A percentile compares a stretch with the other conserved stretches of the same genome.
Conservation (phyloP, 2,329 filamentous ascomycete genomes). For the Coniochaeta hoffmannii region DNA sequence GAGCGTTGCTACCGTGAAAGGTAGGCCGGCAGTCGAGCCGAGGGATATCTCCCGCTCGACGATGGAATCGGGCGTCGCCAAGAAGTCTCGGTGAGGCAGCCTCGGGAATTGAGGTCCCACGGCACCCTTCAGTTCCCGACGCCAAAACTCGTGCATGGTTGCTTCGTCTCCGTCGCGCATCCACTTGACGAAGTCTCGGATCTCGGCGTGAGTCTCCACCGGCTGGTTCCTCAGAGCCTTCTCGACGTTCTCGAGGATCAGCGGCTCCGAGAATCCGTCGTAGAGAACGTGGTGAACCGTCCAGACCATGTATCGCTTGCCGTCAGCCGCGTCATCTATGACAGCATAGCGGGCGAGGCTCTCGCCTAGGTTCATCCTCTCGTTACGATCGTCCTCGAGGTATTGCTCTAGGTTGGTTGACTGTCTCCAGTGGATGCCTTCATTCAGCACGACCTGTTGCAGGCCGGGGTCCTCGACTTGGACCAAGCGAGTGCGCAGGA, state of each 20-base stretch:
- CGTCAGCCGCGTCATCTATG: constrained; percentile 11
- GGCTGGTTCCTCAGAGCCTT: constrained; percentile 10
- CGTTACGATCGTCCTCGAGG: constrained; percentile 28
- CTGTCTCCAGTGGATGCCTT: constrained; percentile 24
- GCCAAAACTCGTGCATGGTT: constrained; percentile 36
- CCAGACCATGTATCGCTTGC: constrained; percentile 24
- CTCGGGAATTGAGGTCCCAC: constrained; percentile 36
- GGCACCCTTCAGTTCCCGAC: constrained; percentile 33
- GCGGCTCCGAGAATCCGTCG: constrained; percentile 24
- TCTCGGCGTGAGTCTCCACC: constrained; percentile 11
- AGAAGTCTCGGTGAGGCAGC: constrained; percentile 36
- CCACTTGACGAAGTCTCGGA: constrained; percentile 36
- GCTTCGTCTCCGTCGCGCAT: constrained; percentile 27
- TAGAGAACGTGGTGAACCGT: constrained; percentile 31
- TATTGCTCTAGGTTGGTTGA: constrained; percentile 29
- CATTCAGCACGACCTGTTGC: constrained; percentile 36
- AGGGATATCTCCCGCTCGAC: constrained; percentile 42
- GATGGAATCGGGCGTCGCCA: constrained; percentile 40
- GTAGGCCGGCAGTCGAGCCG: constrained; percentile 2
- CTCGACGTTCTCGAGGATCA: constrained; percentile 20
- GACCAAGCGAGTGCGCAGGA: constrained; percentile 39
- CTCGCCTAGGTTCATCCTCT: constrained; percentile 32
- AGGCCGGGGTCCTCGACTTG: constrained; percentile 31
- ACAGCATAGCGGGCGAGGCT: constrained; percentile 29
- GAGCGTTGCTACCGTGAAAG: constrained; percentile 40